Percentiles rank a stretch among this genome's conserved stretches.
Conservation (phyloP, 768 basidiomycete species). For the Candolleomyces efflorescens region DNA sequence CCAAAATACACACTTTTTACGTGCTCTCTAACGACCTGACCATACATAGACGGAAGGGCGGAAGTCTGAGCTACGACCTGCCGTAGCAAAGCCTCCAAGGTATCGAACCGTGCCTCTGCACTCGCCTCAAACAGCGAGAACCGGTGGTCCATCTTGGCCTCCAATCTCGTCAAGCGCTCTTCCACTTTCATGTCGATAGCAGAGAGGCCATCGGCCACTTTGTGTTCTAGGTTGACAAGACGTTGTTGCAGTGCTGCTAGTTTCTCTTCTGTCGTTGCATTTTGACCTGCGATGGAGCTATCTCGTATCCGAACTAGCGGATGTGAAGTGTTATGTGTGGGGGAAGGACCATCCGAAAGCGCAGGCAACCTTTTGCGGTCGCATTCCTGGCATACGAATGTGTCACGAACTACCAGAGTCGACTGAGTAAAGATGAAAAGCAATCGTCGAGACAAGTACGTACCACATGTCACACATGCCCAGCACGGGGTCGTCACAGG, state of each 20-base stretch:
- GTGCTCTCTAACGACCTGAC: conserved; percentile 19
- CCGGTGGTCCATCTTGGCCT: conserved; percentile 19
- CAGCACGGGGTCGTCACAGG: conserved; percentile 20
- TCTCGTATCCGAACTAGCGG: conserved; percentile 26
- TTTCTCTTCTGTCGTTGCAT: conserved; percentile 20
- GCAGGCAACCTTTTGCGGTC: conserved; percentile 15
- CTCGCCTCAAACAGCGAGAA: conserved; percentile 19
- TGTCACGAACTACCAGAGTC: conserved; percentile 21
- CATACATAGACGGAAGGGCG: conserved; percentile 24
- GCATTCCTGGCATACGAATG: conserved; percentile 29
- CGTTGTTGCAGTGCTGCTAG: conserved; percentile 25
- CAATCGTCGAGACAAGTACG: background rate
- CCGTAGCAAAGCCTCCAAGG: conserved; percentile 19
- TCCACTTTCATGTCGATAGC: conserved; percentile 18
- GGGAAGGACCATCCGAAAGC: conserved; percentile 13
- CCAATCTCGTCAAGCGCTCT: conserved; percentile 22
- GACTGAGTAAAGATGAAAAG: background rate
- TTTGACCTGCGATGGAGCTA: conserved; percentile 12
- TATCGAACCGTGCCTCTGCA: conserved; percentile 19
- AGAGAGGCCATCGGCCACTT: conserved; percentile 22
- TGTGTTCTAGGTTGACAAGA: conserved; percentile 24
- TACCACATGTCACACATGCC: conserved; percentile 21
- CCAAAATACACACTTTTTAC: background rate
- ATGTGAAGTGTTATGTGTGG: conserved; percentile 19
- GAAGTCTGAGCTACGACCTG: conserved; percentile 26